A percentile compares a stretch with the other conserved stretches of the same genome.
Conservation (phyloP, 2,329 filamentous ascomycete genomes). For the Raffaelea ambrosiae region DNA sequence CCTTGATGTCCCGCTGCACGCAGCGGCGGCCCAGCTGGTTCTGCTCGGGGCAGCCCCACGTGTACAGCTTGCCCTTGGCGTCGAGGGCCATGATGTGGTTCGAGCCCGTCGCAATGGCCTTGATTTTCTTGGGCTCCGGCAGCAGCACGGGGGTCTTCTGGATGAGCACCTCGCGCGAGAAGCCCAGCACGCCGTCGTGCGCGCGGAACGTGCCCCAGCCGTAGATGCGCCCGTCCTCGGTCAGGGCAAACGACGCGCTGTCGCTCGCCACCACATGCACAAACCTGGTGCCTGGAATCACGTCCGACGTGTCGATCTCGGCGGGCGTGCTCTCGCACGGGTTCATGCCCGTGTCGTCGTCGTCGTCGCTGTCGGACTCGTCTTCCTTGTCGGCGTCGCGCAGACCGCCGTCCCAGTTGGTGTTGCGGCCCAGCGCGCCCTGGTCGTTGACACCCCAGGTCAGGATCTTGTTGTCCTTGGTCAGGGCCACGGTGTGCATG, state of each 20-base stretch:
- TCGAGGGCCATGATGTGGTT: slow-evolving; percentile 66
- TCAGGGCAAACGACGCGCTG: slow-evolving; percentile 68
- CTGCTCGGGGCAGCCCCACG: slow-evolving; percentile 68
- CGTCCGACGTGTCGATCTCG: slow-evolving; percentile 40
- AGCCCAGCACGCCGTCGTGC: slow-evolving; percentile 38
- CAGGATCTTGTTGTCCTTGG: slow-evolving; percentile 70
- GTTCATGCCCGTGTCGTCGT: slow-evolving; percentile 42
- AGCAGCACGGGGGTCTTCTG: slow-evolving; percentile 47
- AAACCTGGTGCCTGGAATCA: slow-evolving; percentile 21
- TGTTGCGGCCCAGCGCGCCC: slow-evolving; percentile 69
- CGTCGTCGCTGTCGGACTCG: slow-evolving; percentile 25
- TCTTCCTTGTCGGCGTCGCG: slow-evolving; percentile 44
- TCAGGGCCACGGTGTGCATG: slow-evolving; percentile 73
- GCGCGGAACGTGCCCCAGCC: slow-evolving; percentile 76
- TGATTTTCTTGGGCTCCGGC: slow-evolving; percentile 57
- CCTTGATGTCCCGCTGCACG: slow-evolving; percentile 43
- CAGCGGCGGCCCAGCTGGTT: slow-evolving; percentile 51
- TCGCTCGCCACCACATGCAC: slow-evolving; percentile 64
- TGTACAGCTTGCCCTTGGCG: slow-evolving; percentile 53
- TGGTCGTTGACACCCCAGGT: slow-evolving; percentile 88
- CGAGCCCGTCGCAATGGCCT: slow-evolving; percentile 54
- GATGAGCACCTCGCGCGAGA: slow-evolving; percentile 19
- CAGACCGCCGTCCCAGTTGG: slow-evolving; percentile 50
- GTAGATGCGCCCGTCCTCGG: slow-evolving; percentile 66
- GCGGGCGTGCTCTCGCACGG: slow-evolving; percentile 53